Percentiles rank a stretch among this genome's conserved stretches.
Conservation (phyloP, 176 grass and related monocot species). For the Aegilops sharonensis region DNA sequence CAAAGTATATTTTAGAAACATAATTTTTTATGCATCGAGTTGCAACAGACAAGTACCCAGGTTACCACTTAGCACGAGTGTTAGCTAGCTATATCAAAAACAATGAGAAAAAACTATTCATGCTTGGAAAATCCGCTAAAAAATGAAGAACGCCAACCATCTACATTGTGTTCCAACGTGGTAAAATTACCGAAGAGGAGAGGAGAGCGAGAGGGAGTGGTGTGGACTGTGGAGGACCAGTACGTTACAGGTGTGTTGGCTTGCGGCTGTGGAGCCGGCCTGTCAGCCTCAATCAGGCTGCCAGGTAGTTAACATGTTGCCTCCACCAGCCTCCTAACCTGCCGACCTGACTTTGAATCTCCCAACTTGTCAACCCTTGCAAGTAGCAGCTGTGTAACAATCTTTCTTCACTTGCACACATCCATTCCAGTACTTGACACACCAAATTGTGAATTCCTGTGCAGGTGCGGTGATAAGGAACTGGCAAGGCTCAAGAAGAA, state of each 20-base stretch:
- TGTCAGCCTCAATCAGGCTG: neutral
- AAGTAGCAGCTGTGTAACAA: neutral
- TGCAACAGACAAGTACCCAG: no score
- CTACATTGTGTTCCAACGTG: no score
- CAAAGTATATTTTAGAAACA: no score
- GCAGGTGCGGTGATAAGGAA: no score
- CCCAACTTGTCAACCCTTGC: neutral
- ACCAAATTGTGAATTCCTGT: neutral
- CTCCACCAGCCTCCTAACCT: neutral
- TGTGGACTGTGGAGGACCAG: constrained; percentile 29
- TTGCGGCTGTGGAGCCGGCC: neutral
- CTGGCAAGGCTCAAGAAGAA: no score
- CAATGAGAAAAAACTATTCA: no score
- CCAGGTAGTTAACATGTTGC: constrained; percentile 34
- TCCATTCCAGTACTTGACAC: neutral
- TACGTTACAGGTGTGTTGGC: neutral
- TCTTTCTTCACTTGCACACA: neutral
- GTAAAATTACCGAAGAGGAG: no score
- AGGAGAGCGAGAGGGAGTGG: neutral
- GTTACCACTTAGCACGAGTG: no score
- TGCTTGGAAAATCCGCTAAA: no score
- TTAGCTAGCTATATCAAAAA: no score
- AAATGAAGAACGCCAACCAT: no score
- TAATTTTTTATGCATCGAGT: no score
- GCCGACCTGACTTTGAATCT: neutral